Percentiles rank a stretch among this genome's conserved stretches.
These are phyloP conservation scores for Monosporascus sp. DNA, from an alignment of 2,329 filamentous ascomycete genomes.

Conservation along the genomic window DNA sequence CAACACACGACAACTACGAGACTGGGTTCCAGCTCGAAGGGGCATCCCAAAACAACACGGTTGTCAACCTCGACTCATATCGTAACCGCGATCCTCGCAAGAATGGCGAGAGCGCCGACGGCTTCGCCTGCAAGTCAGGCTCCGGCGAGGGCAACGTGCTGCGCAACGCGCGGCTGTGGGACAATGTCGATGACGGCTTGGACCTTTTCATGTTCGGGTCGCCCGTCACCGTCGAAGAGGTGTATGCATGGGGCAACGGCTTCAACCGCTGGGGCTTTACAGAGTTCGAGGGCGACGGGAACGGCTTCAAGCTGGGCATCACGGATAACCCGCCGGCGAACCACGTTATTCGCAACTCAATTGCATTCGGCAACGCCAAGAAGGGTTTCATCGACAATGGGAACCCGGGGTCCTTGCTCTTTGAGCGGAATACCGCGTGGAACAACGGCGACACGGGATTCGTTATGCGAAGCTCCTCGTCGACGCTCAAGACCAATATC, in stretches of 20 bases:
- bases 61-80: conserved; percentile 38
- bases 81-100: conserved; percentile 42
- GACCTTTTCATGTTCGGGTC: conserved; percentile 37
- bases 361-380: conserved; percentile 35
- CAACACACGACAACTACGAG: conserved; percentile 30
- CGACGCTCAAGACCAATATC: conserved; percentile 32
- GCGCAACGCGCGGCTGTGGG: conserved; percentile 39
- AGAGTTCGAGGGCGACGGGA: conserved; percentile 39
- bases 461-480: conserved; percentile 30
- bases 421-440: conserved; percentile 40
- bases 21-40: conserved; percentile 32
- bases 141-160: conserved; percentile 39
- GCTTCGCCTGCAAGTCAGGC: conserved; percentile 42
- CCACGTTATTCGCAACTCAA: conserved; percentile 37
- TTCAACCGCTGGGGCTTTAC: conserved; percentile 38
- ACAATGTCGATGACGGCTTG: conserved; percentile 46
- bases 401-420: conserved; percentile 33
- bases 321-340: conserved; percentile 33
- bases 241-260: conserved; percentile 39
- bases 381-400: conserved; percentile 42
- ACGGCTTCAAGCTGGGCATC: conserved; percentile 40
- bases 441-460: conserved; percentile 38
- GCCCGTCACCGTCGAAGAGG: conserved; percentile 35
- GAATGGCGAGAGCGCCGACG: conserved; percentile 46
- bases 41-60: conserved; percentile 29